Evolutionary conservation across 768 basidiomycete genomes (phyloP).

Genomic region (Cystobasidium ongulense): DNA sequence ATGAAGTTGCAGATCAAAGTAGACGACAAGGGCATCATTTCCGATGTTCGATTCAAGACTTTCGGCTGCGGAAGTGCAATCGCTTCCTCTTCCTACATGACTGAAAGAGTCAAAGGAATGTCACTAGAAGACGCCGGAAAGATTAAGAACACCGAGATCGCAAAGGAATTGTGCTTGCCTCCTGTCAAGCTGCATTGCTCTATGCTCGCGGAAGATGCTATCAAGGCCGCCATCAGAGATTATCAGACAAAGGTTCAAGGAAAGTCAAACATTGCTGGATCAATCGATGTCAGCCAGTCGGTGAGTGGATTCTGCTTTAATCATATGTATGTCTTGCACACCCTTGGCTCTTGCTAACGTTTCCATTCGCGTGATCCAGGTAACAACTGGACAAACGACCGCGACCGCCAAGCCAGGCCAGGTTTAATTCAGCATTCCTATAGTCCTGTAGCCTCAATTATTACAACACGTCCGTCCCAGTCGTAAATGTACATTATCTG

Average conservation of each 20-base stretch:
- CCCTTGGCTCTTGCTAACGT: neutral
- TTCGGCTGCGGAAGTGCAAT: conserved; percentile 98
- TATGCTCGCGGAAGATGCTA: conserved; percentile 97
- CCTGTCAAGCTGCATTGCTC: conserved; percentile 95
- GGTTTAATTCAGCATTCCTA: neutral
- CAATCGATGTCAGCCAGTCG: conserved; percentile 53
- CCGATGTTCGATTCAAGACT: conserved; percentile 98
- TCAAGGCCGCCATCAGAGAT: conserved; percentile 93
- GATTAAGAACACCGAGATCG: conserved; percentile 99
- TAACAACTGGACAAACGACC: conserved; percentile 25
- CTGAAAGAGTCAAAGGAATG: conserved; percentile 92
- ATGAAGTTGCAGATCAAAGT: conserved; percentile 80
- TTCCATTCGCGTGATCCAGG: neutral
- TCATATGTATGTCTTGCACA: neutral
- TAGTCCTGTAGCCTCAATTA: too few species aligned
- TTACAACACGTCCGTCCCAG: too few species aligned
- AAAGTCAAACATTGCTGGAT: conserved; percentile 52
- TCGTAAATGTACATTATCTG: too few species aligned
- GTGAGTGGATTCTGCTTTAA: conserved; percentile 10
- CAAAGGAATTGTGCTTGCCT: conserved; percentile 87
- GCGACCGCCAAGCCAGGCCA: conserved; percentile 13
- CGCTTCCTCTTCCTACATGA: conserved; percentile 96
- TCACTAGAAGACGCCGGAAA: conserved; percentile 86
- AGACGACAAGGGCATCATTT: conserved; percentile 86
- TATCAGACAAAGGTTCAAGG: conserved; percentile 69